phyloP scores from a whole-genome alignment of 345 rosid genomes.

The Heritiera fomes region DNA sequence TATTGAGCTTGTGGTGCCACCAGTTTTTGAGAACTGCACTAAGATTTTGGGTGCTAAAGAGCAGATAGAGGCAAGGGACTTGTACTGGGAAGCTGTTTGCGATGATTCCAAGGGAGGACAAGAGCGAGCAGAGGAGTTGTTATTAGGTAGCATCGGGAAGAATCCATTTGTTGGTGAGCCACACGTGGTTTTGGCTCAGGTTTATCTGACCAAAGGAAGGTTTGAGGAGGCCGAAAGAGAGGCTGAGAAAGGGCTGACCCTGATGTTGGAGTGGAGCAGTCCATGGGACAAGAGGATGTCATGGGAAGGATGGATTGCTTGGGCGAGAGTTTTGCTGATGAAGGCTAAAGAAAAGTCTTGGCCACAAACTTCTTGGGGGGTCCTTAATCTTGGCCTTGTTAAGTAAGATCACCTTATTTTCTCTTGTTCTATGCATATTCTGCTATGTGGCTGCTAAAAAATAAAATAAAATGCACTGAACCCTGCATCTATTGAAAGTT shows the following conservation, averaged over 20 bases:
- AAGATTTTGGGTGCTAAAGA: slow-evolving; percentile 53
- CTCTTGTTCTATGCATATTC: background rate
- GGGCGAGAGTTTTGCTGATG: slow-evolving; percentile 77
- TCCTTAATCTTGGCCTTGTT: slow-evolving; percentile 79
- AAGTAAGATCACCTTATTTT: slow-evolving; percentile 30
- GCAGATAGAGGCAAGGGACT: slow-evolving; percentile 61
- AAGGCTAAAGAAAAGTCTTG: slow-evolving; percentile 79
- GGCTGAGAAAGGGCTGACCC: slow-evolving; percentile 62
- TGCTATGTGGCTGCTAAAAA: background rate
- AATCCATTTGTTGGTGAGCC: slow-evolving; percentile 90
- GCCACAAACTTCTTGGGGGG: slow-evolving; percentile 82
- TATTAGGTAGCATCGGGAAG: slow-evolving; percentile 52
- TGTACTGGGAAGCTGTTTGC: slow-evolving; percentile 81
- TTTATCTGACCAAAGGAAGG: slow-evolving; percentile 56
- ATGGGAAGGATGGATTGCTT: slow-evolving; percentile 96
- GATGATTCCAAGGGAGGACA: slow-evolving; percentile 44
- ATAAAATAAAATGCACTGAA: background rate
- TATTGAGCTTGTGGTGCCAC: slow-evolving; percentile 72
- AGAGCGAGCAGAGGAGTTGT: slow-evolving; percentile 53
- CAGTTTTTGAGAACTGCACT: slow-evolving; percentile 64
- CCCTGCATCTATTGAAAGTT: background rate
- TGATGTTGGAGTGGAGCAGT: slow-evolving; percentile 85
- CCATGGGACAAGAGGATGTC: slow-evolving; percentile 96
- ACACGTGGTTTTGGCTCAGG: slow-evolving; percentile 65
- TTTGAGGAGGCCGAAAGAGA: slow-evolving; percentile 67